Evolutionary conservation across 495 filamentous ascomycete genomes (phyloP), one percentile per base, ranked within the genome.

Genomic region (Chlorociboria aeruginascens): DNA sequence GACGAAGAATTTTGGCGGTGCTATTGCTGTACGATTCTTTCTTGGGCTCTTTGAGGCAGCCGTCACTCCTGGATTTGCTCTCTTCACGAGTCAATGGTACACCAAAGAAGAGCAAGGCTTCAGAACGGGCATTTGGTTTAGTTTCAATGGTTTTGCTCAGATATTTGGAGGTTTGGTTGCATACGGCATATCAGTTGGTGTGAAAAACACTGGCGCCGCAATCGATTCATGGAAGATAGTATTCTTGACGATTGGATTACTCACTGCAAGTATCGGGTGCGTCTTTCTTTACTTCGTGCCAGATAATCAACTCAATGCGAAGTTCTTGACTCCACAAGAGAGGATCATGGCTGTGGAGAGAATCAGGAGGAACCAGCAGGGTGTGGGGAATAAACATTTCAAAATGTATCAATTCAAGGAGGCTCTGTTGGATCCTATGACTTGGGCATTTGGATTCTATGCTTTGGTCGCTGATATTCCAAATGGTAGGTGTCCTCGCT

Each of bases 81-180:
- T 82, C 7, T 66, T 83, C 49, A 79, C 78, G 3, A 73, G 70
- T n/a, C 58, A 80, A 64, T 83, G 79, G 78, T 83, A 81, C 47
- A 81, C 74, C 6, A 72, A 73, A 51, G 50, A 59, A 50, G 79
- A 83, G 58, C 78, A 82, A 55, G 61, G 61, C 0, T 53, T 68
- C 52, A 48, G 63, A 61, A 40, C 69, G 1, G 70, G 67, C 20
- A 74, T 72, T 63, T 62, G 60, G 52, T 69, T 66, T 38, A 64
- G 61, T 13, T 64, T 63, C 46, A 68, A 69, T 45, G 69, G 62
- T 9, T 59, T 67, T 37, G 57, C 57, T 0, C 66, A 59, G 55
- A 65, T 77, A 20, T 66, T 81, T 36, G 73, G 74, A 25, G 73
- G 73, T 8, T 58, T 77, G 1, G 57, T 79, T 25, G 72, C 69